phyloP scores from a whole-genome alignment of 495 filamentous ascomycete genomes.

The Aspergillus haitiensis region DNA sequence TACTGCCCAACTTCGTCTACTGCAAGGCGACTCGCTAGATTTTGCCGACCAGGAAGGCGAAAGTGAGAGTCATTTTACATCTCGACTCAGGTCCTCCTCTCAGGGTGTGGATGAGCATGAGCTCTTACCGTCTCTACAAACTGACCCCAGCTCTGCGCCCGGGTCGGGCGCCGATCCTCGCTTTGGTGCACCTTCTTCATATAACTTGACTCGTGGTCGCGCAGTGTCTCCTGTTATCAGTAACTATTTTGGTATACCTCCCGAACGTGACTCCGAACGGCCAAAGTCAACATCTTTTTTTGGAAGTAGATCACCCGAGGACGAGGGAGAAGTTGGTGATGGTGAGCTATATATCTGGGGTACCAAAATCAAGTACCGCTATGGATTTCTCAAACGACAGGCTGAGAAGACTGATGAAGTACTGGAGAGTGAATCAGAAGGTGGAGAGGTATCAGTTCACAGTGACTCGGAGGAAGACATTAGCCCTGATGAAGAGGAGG shows the following conservation, averaged over 20 bases:
- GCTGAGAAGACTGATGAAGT: constrained; percentile 29
- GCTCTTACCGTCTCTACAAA: constrained; percentile 30
- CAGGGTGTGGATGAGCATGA: constrained; percentile 28
- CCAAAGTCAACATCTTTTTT: constrained; percentile 39
- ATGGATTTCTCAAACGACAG: constrained; percentile 42
- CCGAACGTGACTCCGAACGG: constrained; percentile 36
- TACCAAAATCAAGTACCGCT: constrained; percentile 47
- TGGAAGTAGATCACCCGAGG: constrained; percentile 33
- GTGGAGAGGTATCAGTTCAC: constrained; percentile 33
- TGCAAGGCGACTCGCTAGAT: constrained; percentile 42
- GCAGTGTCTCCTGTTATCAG: constrained; percentile 43
- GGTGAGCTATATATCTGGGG: constrained; percentile 66
- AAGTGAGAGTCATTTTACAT: constrained; percentile 11
- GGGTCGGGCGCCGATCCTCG: constrained; percentile 30
- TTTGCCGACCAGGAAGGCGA: constrained; percentile 28
- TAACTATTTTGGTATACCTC: constrained; percentile 50
- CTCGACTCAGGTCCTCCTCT: constrained; percentile 35
- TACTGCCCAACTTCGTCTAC: constrained; percentile 69
- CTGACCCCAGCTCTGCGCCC: constrained; percentile 36
- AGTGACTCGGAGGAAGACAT: constrained; percentile 45
- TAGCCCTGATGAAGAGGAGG: constrained; percentile 40
- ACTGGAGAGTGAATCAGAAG: constrained; percentile 38
- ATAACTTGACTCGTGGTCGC: constrained; percentile 43
- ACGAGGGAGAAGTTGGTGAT: constrained; percentile 55
- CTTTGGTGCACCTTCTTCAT: constrained; percentile 34